Conservation (phyloP, 2,329 filamentous ascomycete genomes). For the Colletotrichum tropicicola region DNA sequence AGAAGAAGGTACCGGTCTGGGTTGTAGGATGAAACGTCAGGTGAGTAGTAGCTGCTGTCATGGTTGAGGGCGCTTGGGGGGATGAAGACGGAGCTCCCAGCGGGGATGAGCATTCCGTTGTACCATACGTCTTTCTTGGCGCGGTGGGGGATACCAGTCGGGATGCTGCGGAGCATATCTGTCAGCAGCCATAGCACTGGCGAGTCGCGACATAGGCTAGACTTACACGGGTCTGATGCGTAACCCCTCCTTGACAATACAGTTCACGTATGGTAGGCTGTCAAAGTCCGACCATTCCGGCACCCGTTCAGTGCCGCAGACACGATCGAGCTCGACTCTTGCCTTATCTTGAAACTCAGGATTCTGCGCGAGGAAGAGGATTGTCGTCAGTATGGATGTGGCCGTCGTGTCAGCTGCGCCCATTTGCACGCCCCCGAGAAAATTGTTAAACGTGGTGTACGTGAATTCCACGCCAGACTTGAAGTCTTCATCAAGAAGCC, state of each 20-base stretch:
- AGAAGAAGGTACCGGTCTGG: conserved; percentile 36
- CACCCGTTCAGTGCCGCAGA: conserved; percentile 44
- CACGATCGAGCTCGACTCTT: conserved; percentile 48
- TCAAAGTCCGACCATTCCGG: conserved; percentile 48
- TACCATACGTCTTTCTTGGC: conserved; percentile 44
- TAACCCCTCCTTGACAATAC: conserved; percentile 50
- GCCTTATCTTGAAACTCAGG: conserved; percentile 48
- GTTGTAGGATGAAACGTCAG: conserved; percentile 40
- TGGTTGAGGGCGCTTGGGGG: conserved; percentile 46
- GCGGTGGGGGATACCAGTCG: background rate
- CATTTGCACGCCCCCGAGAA: conserved; percentile 44
- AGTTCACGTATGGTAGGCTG: conserved; percentile 49
- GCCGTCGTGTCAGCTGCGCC: conserved; percentile 47
- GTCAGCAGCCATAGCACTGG: background rate
- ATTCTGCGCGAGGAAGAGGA: conserved; percentile 52
- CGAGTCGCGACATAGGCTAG: background rate
- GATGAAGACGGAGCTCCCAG: conserved; percentile 46
- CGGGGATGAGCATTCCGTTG: conserved; percentile 50
- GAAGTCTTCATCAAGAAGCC: conserved; percentile 47
- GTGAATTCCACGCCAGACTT: conserved; percentile 35
- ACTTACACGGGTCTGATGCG: conserved; percentile 49
- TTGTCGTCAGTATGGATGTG: conserved; percentile 44
- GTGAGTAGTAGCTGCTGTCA: conserved; percentile 33
- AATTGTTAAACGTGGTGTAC: conserved; percentile 44
- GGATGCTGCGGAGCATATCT: background rate